Conservation (phyloP, 768 basidiomycete genomes). For the Tulasnella sp. region DNA sequence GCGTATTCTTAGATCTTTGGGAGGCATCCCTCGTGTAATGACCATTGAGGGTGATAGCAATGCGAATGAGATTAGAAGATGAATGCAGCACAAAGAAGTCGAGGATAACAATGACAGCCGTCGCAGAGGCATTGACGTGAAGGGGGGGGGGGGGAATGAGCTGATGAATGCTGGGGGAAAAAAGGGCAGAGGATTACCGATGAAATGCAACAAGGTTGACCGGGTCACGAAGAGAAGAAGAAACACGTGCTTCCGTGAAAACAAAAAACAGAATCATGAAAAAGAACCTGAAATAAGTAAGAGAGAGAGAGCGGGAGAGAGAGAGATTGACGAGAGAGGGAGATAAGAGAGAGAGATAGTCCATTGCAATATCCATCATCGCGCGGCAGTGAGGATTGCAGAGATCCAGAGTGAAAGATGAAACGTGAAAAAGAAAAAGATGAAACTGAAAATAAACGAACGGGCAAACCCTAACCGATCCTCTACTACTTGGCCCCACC, state of each 20-base stretch:
- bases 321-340: neutral
- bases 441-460: neutral
- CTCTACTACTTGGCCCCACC: constrained; percentile 21
- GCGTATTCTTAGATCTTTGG: neutral
- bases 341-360: neutral
- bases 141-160: neutral
- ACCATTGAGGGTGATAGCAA: neutral
- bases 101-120: neutral
- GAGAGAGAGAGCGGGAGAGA: neutral
- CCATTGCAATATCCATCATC: neutral
- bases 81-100: neutral
- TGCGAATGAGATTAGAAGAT: neutral
- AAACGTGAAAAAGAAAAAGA: neutral
- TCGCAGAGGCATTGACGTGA: neutral
- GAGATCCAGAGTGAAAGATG: neutral
- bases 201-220: neutral
- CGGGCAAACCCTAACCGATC: neutral
- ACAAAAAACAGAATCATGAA: neutral
- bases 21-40: neutral
- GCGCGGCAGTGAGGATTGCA: neutral
- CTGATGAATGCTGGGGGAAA: neutral
- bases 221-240: neutral
- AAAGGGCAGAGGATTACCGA: neutral
- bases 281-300: neutral
- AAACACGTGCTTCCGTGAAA: neutral